Percentiles rank a stretch among this genome's conserved stretches.
Evolutionary conservation across 495 filamentous ascomycete genomes (phyloP).

Genomic region (Jackrogersella multiformis): DNA sequence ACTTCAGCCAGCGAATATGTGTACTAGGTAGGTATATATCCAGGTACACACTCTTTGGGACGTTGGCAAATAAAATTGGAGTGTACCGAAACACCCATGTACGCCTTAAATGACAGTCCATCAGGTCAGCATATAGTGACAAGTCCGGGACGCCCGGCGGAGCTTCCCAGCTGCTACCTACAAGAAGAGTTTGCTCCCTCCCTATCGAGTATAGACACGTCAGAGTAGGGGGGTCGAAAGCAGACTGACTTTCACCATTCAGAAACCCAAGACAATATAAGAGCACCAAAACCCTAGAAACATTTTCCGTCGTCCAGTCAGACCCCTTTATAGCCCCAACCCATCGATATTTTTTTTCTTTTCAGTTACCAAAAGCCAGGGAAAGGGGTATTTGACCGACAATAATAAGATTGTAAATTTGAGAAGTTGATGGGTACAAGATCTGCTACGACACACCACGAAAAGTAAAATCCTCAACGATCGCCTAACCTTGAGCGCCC

Average conservation of each 20-base stretch:
- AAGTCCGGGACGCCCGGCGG: neutral
- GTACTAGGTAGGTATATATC: neutral
- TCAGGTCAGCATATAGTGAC: conserved; percentile 19
- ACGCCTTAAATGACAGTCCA: neutral
- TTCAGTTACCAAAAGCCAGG: conserved; percentile 2
- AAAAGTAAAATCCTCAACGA: neutral
- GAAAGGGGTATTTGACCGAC: neutral
- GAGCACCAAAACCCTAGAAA: conserved; percentile 3
- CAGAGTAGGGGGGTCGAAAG: conserved; percentile 1
- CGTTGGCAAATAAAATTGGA: neutral
- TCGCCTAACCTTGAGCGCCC: neutral
- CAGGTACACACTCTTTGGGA: neutral
- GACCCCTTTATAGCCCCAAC: neutral
- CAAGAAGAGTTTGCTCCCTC: conserved; percentile 2
- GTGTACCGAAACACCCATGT: neutral
- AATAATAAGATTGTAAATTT: neutral
- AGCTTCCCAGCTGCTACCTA: conserved; percentile 1
- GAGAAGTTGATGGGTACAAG: neutral
- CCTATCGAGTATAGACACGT: conserved; percentile 11
- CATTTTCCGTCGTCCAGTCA: neutral
- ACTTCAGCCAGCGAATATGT: neutral
- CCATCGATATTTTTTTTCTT: neutral
- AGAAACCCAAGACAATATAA: neutral
- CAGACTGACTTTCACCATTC: conserved; percentile 18
- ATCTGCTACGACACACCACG: neutral